phyloP scores from a whole-genome alignment of 805 yeast genomes.

The Zygotorulaspora florentina region DNA sequence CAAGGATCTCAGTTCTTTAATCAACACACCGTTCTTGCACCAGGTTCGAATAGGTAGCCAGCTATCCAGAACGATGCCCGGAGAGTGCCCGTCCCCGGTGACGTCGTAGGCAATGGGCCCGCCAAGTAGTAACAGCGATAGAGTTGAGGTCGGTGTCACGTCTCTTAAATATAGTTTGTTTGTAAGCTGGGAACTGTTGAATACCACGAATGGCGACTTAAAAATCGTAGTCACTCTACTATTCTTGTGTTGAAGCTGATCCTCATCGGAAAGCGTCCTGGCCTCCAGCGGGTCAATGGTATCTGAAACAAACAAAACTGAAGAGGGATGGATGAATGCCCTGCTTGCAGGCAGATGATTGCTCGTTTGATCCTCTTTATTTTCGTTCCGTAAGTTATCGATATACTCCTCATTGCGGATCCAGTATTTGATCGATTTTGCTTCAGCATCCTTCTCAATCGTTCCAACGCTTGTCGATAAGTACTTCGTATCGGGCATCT shows the following conservation, averaged over 20 bases:
- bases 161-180: constrained; percentile 67
- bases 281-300: constrained; percentile 24
- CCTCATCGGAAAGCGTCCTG: constrained; percentile 21
- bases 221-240: constrained; percentile 35
- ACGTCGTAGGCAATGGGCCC: constrained; percentile 62
- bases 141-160: constrained; percentile 71
- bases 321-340: constrained; percentile 84
- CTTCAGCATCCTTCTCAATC: constrained; percentile 81
- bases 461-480: constrained; percentile 70
- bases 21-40: constrained; percentile 88
- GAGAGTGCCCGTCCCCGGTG: constrained; percentile 50
- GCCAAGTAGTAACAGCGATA: constrained; percentile 76
- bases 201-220: constrained; percentile 60
- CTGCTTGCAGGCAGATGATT: constrained; percentile 53
- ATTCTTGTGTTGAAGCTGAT: constrained; percentile 18
- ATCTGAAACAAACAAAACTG: constrained; percentile 58
- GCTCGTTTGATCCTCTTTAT: constrained; percentile 8
- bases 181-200: constrained; percentile 55
- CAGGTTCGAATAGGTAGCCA: constrained; percentile 91
- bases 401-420: constrained; percentile 56
- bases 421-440: constrained; percentile 67
- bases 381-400: constrained; percentile 25
- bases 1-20: constrained; percentile 62
- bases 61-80: constrained; percentile 80
- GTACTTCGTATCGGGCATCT: constrained; percentile 76